phyloP scores from a whole-genome alignment of 2,329 filamentous ascomycete species.

The Cytospora schulzeri region DNA sequence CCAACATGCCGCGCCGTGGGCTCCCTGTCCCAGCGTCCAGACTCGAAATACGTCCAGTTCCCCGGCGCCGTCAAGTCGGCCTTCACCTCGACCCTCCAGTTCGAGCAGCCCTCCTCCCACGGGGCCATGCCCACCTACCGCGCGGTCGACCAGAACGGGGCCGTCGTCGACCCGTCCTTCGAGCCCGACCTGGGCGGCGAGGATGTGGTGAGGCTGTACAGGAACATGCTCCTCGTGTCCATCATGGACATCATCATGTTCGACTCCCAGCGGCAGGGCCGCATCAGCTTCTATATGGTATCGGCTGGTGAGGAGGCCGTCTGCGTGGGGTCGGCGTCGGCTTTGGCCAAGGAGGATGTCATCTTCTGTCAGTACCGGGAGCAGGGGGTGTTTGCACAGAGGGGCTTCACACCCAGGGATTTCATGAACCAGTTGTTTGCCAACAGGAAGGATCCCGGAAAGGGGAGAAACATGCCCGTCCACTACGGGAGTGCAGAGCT shows the following conservation, averaged over 20 bases:
- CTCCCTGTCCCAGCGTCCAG: conserved; percentile 58
- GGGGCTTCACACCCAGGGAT: conserved; percentile 81
- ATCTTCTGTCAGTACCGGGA: conserved; percentile 95
- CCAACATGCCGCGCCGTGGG: conserved; percentile 43
- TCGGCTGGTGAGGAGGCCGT: conserved; percentile 94
- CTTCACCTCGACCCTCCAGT: conserved; percentile 80
- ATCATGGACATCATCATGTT: conserved; percentile 99
- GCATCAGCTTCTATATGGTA: conserved; percentile 96
- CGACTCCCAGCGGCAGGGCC: conserved; percentile 93
- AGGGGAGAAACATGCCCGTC: conserved; percentile 93
- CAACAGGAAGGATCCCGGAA: conserved; percentile 77
- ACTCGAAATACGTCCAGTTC: conserved; percentile 67
- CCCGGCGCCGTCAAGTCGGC: conserved; percentile 94
- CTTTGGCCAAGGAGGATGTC: conserved; percentile 80
- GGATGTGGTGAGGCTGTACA: conserved; percentile 61
- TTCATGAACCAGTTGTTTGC: conserved; percentile 97
- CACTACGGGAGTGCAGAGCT: conserved; percentile 87
- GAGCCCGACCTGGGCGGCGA: conserved; percentile 69
- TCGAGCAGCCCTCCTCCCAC: conserved; percentile 72
- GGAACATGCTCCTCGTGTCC: conserved; percentile 67
- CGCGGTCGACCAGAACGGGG: conserved; percentile 85
- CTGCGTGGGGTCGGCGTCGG: conserved; percentile 84
- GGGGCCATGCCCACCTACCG: conserved; percentile 88
- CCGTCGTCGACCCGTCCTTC: conserved; percentile 74
- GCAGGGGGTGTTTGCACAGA: conserved; percentile 85